Conservation (phyloP, 208 protist genomes). For the Crithidia brevicula region DNA sequence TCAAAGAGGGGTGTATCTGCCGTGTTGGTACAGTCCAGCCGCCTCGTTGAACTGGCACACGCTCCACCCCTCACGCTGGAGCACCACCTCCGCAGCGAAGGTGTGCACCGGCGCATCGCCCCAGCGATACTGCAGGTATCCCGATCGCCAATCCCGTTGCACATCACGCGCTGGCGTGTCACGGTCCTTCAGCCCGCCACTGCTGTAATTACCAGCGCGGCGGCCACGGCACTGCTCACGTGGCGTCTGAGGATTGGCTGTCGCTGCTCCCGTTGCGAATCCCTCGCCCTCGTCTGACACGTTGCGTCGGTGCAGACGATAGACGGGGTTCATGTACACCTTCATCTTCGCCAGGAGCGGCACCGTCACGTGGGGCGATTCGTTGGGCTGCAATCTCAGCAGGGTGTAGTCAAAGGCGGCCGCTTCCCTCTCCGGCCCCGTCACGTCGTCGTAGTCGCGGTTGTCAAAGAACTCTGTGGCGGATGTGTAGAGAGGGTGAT, state of each 20-base stretch:
- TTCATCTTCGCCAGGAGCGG: too few species aligned
- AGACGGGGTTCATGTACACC: slow-evolving; percentile 1
- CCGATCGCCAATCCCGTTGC: slow-evolving; percentile 12
- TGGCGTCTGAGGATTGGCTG: too few species aligned
- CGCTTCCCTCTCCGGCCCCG: slow-evolving; percentile 5
- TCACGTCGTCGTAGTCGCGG: slow-evolving; percentile 13
- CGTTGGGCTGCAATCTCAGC: not conserved
- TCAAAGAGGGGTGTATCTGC: too few species aligned
- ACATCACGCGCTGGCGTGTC: too few species aligned
- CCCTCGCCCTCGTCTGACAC: too few species aligned
- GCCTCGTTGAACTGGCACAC: slow-evolving; percentile 8
- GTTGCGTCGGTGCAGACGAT: not conserved
- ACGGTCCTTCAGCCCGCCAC: too few species aligned
- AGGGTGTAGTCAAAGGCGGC: not conserved
- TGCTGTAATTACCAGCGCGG: too few species aligned
- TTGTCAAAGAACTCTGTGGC: slow-evolving; percentile 18
- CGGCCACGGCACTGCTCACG: too few species aligned
- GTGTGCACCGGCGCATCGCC: slow-evolving; percentile 26
- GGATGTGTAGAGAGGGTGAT: slow-evolving; percentile 19
- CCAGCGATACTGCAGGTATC: slow-evolving; percentile 22
- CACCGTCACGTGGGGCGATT: too few species aligned
- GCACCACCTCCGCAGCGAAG: slow-evolving; percentile 11
- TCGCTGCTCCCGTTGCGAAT: too few species aligned
- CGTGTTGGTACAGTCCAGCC: not conserved
- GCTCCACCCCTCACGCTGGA: slow-evolving; percentile 21